Evolutionary conservation across 768 basidiomycete species (phyloP), one percentile per base, ranked within the genome.

Genomic region (Leccinellum luteum): DNA sequence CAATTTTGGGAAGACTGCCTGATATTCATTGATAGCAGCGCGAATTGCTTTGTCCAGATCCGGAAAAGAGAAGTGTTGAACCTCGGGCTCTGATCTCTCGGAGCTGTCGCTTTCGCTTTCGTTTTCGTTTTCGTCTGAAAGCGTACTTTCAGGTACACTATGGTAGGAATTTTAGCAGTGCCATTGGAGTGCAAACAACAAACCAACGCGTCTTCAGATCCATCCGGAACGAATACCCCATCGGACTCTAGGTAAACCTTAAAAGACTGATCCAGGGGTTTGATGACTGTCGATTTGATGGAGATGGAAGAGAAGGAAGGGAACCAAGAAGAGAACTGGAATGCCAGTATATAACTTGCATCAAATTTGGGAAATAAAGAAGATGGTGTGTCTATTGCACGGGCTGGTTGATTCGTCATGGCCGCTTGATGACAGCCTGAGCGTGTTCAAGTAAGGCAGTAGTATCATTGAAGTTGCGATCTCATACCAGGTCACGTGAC

Each of bases 1-100:
- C 55, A 98, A 84, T 74, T 98, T 98, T 1, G 95, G 94, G 69
- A 98, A 98, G 28, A 96, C 87, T 6, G 87, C 88, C 3, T 85
- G 89, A 70, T 90, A 94, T 55, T 81, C 73, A 47, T 74, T 64
- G n/a, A 97, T 77, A 32, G 79, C 81, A 14, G 75, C 70, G 50
- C 90, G 75, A 59, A 98, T 95, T 56, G 76, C 76, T 14, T 75
- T 73, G 64, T 94, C 92, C n/a, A 97, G 75, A 48, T 86, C 86
- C 0, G 94, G 93, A 67, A 98, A 95, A 3, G 87, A 76, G 65
- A 84, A 92, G 25, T 62, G 73, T 50, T 65, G 72, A 2, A 55
- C 57, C 2, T 73, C 74, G 8, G 77, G 43, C 51, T 60, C 76
- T 6, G 78, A 76, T 28, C 68, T 67, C 2, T 74, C 70, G 5